These are phyloP conservation scores for Globisporangium perplexum DNA, from an alignment of 352 stramenopile species.

Conservation along the genomic window DNA sequence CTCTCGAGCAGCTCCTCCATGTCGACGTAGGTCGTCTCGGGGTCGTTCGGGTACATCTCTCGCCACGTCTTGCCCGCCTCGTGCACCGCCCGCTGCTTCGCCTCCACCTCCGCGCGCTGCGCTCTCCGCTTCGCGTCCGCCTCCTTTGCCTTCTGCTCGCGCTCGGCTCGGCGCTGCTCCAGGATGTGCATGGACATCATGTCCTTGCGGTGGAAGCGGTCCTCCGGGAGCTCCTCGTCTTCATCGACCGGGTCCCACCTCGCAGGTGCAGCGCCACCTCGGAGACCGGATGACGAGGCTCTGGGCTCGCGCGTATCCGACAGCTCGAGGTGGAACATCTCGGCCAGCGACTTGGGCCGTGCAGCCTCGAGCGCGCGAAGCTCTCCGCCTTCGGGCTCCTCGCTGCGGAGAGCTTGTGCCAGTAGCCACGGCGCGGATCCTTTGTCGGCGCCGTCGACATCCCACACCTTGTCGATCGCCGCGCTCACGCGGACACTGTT, in stretches of 20 bases:
- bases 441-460: conserved; percentile 27
- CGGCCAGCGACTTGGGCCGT: conserved; percentile 44
- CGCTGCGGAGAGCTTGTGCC: conserved; percentile 36
- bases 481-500: conserved; percentile 36
- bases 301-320: neutral
- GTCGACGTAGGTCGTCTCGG: conserved; percentile 73
- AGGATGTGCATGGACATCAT: conserved; percentile 88
- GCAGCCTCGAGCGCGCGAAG: neutral
- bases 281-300: neutral
- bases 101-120: conserved; percentile 40
- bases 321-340: conserved; percentile 63
- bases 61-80: conserved; percentile 65
- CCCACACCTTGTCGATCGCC: conserved; percentile 52
- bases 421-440: conserved; percentile 70
- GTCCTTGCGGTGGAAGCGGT: conserved; percentile 73
- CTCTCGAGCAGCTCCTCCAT: conserved; percentile 62
- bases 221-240: conserved; percentile 72
- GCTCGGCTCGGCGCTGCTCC: conserved; percentile 57
- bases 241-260: conserved; percentile 63
- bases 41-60: conserved; percentile 76
- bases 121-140: conserved; percentile 39
- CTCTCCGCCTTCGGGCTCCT: conserved; percentile 10
- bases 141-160: conserved; percentile 56
- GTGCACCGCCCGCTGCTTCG: conserved; percentile 41
- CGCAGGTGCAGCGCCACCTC: conserved; percentile 1